A percentile compares a stretch with the other conserved stretches of the same genome.
These are phyloP conservation scores for Heritiera fomes DNA, from an alignment of 345 rosid genomes.

Conservation along the genomic window DNA sequence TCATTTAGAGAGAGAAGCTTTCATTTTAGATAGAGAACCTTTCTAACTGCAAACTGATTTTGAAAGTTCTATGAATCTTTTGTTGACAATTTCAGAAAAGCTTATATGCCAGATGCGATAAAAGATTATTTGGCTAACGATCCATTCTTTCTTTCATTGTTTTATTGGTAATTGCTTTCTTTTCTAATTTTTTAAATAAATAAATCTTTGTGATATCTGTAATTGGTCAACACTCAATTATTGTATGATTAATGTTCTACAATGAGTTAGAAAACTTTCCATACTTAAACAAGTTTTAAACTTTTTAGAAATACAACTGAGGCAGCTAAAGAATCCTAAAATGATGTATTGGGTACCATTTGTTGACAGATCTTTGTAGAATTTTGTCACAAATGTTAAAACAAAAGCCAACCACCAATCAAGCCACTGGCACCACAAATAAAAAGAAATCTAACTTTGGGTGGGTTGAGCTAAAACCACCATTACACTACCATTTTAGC, in stretches of 20 bases:
- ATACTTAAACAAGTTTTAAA: conserved; percentile 14
- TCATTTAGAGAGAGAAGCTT: too few species aligned
- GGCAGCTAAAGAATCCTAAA: conserved; percentile 2
- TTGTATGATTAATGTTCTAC: too few species aligned
- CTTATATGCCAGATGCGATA: neutral
- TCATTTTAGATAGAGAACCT: too few species aligned
- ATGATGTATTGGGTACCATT: neutral
- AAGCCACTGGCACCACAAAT: too few species aligned
- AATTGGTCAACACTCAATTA: too few species aligned
- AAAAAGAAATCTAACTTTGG: too few species aligned
- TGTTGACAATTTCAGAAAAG: conserved; percentile 8
- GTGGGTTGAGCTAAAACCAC: too few species aligned
- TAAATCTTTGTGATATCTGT: neutral
- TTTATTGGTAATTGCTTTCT: neutral
- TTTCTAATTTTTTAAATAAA: neutral
- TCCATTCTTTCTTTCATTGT: neutral
- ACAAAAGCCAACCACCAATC: too few species aligned
- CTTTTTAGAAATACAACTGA: conserved; percentile 17
- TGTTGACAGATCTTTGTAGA: neutral
- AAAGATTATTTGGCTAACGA: neutral
- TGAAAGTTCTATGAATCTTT: neutral
- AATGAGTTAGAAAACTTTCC: neutral
- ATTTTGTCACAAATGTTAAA: neutral
- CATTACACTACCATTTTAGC: too few species aligned
- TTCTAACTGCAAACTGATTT: too few species aligned